phyloP scores from a whole-genome alignment of 164 flowering plant species.

The Akebia trifoliata region DNA sequence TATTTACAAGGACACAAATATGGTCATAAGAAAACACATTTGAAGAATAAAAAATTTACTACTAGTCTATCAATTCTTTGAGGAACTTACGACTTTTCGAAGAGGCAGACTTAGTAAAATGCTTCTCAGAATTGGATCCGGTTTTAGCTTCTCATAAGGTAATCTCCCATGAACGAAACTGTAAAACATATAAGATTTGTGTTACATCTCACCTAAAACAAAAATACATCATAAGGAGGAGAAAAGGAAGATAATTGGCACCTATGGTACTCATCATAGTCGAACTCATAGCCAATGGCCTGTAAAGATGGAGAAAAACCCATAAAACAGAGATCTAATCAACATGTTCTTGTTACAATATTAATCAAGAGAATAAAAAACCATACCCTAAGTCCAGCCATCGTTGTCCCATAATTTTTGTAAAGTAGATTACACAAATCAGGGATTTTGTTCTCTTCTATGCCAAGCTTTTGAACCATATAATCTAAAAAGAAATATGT shows the following conservation, averaged over 20 bases:
- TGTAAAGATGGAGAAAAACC: slow-evolving; percentile 21
- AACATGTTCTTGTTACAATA: background rate
- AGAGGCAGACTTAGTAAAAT: slow-evolving; percentile 66
- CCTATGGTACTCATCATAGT: slow-evolving; percentile 87
- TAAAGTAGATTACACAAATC: slow-evolving; percentile 51
- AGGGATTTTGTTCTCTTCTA: slow-evolving; percentile 50
- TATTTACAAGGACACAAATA: slow-evolving; percentile 24
- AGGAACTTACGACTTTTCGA: slow-evolving; percentile 69
- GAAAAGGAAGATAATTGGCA: slow-evolving; percentile 16
- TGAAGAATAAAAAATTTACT: background rate
- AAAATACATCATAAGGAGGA: background rate
- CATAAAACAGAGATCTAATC: background rate
- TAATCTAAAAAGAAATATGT: slow-evolving; percentile 36
- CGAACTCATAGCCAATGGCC: slow-evolving; percentile 80
- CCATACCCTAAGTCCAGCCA: slow-evolving; percentile 88
- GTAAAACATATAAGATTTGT: slow-evolving; percentile 9
- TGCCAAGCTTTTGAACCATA: slow-evolving; percentile 67
- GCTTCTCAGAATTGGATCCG: slow-evolving; percentile 61
- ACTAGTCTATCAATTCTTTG: background rate
- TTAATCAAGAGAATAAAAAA: background rate
- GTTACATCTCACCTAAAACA: background rate
- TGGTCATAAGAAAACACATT: background rate
- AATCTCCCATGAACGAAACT: slow-evolving; percentile 90
- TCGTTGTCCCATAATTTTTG: slow-evolving; percentile 79
- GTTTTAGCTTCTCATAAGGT: slow-evolving; percentile 69